Base-by-base conservation (phyloP, 73 alveolate species). In the Paramecium primaurelia region DNA sequence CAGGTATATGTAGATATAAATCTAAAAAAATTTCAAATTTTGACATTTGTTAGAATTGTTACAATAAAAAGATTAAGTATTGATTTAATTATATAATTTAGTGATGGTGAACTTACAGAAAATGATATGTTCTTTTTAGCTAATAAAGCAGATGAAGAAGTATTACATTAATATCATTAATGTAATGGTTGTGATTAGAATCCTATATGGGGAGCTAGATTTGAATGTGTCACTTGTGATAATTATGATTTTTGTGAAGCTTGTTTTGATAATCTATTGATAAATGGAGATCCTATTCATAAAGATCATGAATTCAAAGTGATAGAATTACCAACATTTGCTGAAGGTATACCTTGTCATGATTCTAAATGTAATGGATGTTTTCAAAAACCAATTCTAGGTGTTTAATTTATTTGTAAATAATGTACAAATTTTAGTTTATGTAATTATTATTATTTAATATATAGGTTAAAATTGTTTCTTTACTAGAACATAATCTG, bases 161-260 rank as follows among this genome's bases (percentile, higher is more conserved):
- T 95, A 4, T 71, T 96, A n/a, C 99, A 97, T 83, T 95, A 97
- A 60, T 97, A 92, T 86, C 98, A 96, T 87, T 18, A 94, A 71
- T 97, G 99, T 77, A 96, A 97, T 80, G 89, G 92, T 6, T 97
- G 99, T 88, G 94, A 93, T 73, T 94, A 92, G 30, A 98, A 97
- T 83, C 99, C 99, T 6, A 97, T 97, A 1, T 97, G 98, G 97
- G 99, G 98, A 36, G 71, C 94, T 11, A 88, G 98, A 71, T 97
- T 97, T 88, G 93, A 95, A 60, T 97, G 99, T 64, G 20, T 64
- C 34, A 54, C 77, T 38, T 97, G 99, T 68, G 98, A 97, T 45
- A 95, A 96, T 93, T 83, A 75, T 69, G 99, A 97, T 86, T 90
- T 94, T 6, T 97, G 99, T 84, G 98, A 97, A 77, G 95, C 95